Evolutionary conservation across 2,329 filamentous ascomycete genomes (phyloP), one percentile per base, ranked within the genome.

Genomic region (Cordyceps militaris): DNA sequence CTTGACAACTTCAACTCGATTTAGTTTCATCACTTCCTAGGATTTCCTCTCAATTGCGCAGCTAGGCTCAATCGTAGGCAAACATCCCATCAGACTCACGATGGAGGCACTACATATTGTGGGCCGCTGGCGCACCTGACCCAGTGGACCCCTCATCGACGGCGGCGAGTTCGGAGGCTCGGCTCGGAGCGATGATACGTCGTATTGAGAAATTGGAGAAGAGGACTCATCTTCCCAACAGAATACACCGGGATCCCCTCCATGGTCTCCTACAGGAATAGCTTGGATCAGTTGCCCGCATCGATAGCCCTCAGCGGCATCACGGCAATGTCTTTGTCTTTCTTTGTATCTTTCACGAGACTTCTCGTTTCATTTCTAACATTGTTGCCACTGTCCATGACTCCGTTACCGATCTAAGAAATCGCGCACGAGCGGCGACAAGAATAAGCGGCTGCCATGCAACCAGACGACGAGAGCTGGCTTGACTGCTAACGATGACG

Each of bases 71-170:
- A 38, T 50, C 26, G 21, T 49, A 55, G 50, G 28, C 48, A 52
- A 53, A 50, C 36, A 50, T 60, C 58, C 56, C 47, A 38, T 46
- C 52, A 6, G 48, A 46, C 56, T 58, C 43, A 57, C 46, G 46
- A 60, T 58, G 51, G 46, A 60, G 30, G 56, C 57, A 56, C 43
- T 30, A n/a, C n/a, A n/a, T n/a, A 36, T 56, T 62, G 57, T 47
- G 56, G 60, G 50, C 56, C 61, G 28, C 42, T 26, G 30, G 53
- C 54, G 59, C 62, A 63, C 62, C 61, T 63, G 61, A 61, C 61
- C 36, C 44, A 11, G 44, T 51, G 48, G 47, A 28, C 14, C 26
- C 36, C 28, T 34, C 43, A 30, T 42, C 36, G 30, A 56, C 24
- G 43, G 9, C 30, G 42, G 56, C 56, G 56, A 58, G 42, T 21